Evolutionary conservation across 345 rosid genomes (phyloP), one percentile per base, ranked within the genome.

Genomic region (Rhodomyrtus tomentosa): DNA sequence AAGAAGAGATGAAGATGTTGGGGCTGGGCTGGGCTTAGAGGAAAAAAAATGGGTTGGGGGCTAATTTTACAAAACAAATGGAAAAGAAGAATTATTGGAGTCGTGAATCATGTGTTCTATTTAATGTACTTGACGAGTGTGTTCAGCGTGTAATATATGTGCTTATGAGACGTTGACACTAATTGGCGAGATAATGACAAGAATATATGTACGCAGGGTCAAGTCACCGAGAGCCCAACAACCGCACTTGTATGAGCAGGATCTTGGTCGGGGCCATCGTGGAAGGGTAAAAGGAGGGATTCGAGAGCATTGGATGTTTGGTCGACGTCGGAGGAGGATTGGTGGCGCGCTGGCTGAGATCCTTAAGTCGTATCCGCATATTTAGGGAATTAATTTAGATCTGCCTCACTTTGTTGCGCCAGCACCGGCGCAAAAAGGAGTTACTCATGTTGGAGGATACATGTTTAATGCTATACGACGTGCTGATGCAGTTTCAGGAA

Each of bases 311-410:
- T 0, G 55, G 50, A 2, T 54, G 81, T 5, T 25, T 85, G 72
- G 89, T 84, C 11, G 87, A 87, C 25, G 89, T 87, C 18, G 87
- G 87, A 21, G 89, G 89, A 84, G 89, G 53, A 85, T 25, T 5
- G 87, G 89, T 1, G 74, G 1, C 16, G 55, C 38, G 15, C 1
- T 85, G 45, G 74, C 18, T 4, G 56, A n/a, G 87, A 83, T 85
- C 10, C 81, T 87, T 18, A 83, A 59, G 55, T 81, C 82, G 1
- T 83, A 42, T 54, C 89, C 89, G 1, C 82, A 83, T 25, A 54
- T 87, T 2, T 25, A 38, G 40, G 89, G 82, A 22, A 80, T 83
- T 15, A 85, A 85, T 58, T 87, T 87, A 18, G 89, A 87, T 83
- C 53, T 87, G 50, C 89, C 87, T 10, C 87, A 87, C 15, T 86